phyloP scores from a whole-genome alignment of 257 asterid species.

The Orobanche coerulescens region DNA sequence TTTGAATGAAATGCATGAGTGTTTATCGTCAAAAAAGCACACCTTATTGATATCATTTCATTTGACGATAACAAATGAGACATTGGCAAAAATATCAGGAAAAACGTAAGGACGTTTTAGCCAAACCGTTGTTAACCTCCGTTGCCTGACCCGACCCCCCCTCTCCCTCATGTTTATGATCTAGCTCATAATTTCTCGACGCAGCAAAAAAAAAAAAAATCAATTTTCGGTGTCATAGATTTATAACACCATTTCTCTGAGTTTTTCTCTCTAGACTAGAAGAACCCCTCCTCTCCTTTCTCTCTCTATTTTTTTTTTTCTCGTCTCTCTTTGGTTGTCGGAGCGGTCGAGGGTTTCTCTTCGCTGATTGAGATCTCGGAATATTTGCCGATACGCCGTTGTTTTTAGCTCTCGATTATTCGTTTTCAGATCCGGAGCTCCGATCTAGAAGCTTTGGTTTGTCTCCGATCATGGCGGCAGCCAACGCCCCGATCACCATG shows the following conservation, averaged over 20 bases:
- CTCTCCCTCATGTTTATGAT: slow-evolving; percentile 12
- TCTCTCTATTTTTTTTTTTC: slow-evolving; percentile 27
- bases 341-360: slow-evolving; percentile 45
- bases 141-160: too few species aligned
- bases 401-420: slow-evolving; percentile 20
- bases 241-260: slow-evolving; percentile 3
- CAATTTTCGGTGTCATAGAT: slow-evolving; percentile 20
- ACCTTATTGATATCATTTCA: too few species aligned
- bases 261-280: slow-evolving; percentile 12
- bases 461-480: slow-evolving; percentile 85
- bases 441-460: slow-evolving; percentile 36
- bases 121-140: too few species aligned
- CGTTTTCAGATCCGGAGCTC: slow-evolving; percentile 52
- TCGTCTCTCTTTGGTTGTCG: slow-evolving; percentile 16
- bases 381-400: slow-evolving; percentile 24
- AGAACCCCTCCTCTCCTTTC: slow-evolving; percentile 22
- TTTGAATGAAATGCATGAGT: too few species aligned
- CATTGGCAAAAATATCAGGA: too few species aligned
- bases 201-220: slow-evolving; percentile 11
- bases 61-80: too few species aligned
- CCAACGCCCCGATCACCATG: slow-evolving; percentile 99
- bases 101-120: too few species aligned
- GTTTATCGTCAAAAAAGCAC: too few species aligned
- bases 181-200: slow-evolving; percentile 17
- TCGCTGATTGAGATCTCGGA: slow-evolving; percentile 39